Base-by-base conservation (phyloP, 1,284 basidiomycete species). In the Austropuccinia psidii region DNA sequence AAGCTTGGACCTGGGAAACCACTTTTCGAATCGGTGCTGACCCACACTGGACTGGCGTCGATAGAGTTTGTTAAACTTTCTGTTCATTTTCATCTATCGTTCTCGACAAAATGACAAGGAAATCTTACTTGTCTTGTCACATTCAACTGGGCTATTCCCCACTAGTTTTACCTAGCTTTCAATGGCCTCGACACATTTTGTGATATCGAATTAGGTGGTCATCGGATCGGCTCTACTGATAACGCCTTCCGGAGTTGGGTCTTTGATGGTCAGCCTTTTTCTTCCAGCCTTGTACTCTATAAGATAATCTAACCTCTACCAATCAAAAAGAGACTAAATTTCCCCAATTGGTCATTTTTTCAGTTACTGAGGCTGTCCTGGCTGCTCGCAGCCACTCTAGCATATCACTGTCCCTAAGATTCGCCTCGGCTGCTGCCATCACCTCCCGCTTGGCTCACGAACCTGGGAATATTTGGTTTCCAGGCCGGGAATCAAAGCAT, bases 131-230 rank as follows among this genome's bases (percentile, higher is more conserved):
- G n/a, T 19, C 41, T 1, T 24, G 21, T 0, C 39, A n/a, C n/a
- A n/a, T n/a, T n/a, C n/a, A n/a, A n/a, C 4, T 33, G 29, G 29
- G 33, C 35, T 31, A 4, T n/a, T n/a, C n/a, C n/a, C n/a, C n/a
- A n/a, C n/a, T 11, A 73, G 69, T 73, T 62, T 24, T 73, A 60
- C 24, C 57, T 73, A 43, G 58, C 35, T 24, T 73, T 73, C 37
- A n/a, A 73, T 33, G 69, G 69, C n/a, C 60, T 73, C 41, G 69
- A 73, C 64, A 73, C 69, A 9, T 73, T 64, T 52, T 73, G 69
- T 35, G 69, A 73, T 29, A 64, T 73, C 37, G n/a, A 62, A 17
- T 35, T 73, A 11, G 39, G 49, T 55, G 49, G 39, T 5, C 31
- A 64, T 1, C 45, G 15, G 11, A 47, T 73, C 19, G 69, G 69